Percentiles rank a stretch among this genome's conserved stretches.
phyloP scores from a whole-genome alignment of 1,284 basidiomycete genomes.

The Agaricales sp. region DNA sequence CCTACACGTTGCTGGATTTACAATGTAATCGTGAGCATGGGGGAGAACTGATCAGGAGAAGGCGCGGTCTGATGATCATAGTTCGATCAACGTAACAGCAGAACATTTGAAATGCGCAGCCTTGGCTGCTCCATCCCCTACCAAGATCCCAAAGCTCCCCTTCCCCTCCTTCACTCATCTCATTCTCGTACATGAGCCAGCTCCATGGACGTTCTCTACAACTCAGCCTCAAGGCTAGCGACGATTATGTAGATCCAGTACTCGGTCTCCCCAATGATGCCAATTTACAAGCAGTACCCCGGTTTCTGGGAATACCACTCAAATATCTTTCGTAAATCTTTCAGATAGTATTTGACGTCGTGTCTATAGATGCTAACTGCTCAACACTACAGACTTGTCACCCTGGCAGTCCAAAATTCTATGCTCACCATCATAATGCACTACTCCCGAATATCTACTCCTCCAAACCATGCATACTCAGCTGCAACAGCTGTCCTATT shows the following conservation, averaged over 20 bases:
- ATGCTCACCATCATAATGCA: constrained; percentile 88
- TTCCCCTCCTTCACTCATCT: background rate
- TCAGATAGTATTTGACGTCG: constrained; percentile 1
- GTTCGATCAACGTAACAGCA: background rate
- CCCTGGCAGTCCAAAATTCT: constrained; percentile 90
- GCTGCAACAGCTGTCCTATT: constrained; percentile 88
- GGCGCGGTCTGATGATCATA: no score
- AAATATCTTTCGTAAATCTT: constrained; percentile 72
- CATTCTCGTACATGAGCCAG: background rate
- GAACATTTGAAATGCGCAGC: no score
- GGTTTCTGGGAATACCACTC: constrained; percentile 59
- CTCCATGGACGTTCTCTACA: constrained; percentile 9
- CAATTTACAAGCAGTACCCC: constrained; percentile 30
- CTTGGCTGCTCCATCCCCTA: background rate
- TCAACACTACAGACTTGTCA: constrained; percentile 55
- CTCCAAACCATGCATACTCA: constrained; percentile 73
- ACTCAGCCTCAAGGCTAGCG: constrained; percentile 23
- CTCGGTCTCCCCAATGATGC: constrained; percentile 27
- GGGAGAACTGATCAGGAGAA: no score
- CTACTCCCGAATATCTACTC: constrained; percentile 80
- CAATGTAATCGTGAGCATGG: no score
- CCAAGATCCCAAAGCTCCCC: no score
- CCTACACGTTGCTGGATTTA: no score
- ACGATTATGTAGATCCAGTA: constrained; percentile 36
- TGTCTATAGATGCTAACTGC: constrained; percentile 2